phyloP scores from a whole-genome alignment of 176 grass and related monocot genomes.

The Aegilops sharonensis region DNA sequence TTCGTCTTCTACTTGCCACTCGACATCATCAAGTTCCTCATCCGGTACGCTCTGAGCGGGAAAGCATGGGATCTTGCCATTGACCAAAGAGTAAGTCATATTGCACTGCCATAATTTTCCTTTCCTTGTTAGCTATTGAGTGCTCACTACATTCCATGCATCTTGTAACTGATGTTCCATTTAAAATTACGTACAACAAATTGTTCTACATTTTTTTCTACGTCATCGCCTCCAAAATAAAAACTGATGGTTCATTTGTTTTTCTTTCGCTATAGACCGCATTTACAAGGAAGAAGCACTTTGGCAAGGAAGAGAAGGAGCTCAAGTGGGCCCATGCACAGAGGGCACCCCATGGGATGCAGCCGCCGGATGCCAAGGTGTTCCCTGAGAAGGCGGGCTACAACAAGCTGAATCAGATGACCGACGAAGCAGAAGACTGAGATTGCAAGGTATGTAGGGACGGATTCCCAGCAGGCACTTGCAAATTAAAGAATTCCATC shows the following conservation, averaged over 20 bases:
- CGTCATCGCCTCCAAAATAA: no score
- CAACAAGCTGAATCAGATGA: neutral
- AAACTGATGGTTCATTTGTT: neutral
- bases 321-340: conserved; percentile 32
- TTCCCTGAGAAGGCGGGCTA: neutral
- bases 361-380: neutral
- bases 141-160: neutral
- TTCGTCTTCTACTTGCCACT: neutral
- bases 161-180: neutral
- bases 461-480: neutral
- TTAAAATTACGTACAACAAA: neutral
- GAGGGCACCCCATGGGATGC: conserved; percentile 25
- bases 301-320: neutral
- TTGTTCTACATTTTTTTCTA: no score
- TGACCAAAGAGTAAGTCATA: neutral
- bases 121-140: no score
- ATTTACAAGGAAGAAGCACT: conserved; percentile 21
- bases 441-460: neutral
- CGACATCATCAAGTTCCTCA: conserved; percentile 33
- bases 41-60: conserved; percentile 30
- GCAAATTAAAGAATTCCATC: no score
- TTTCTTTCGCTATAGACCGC: neutral
- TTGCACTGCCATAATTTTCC: neutral
- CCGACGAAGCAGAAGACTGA: conserved; percentile 13
- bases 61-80: conserved; percentile 36